Evolutionary conservation across 2,329 filamentous ascomycete species (phyloP).

Genomic region (Pseudocercospora vitis): DNA sequence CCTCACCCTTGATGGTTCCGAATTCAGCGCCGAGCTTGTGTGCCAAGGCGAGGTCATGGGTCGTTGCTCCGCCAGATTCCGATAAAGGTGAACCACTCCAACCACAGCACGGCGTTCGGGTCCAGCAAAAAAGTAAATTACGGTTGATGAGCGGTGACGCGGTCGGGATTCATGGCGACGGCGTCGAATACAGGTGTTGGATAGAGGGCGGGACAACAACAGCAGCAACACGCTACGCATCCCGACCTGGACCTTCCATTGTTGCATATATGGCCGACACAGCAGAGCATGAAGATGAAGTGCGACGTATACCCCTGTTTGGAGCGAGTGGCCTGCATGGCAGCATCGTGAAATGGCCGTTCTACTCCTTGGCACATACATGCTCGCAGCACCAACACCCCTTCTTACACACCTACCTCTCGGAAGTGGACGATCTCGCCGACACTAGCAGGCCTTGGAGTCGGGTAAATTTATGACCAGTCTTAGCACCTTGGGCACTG

Average conservation of each 20-base stretch:
- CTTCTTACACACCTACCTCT: background rate
- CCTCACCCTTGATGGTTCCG: constrained; percentile 91
- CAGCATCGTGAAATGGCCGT: background rate
- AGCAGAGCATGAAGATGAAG: constrained; percentile 6
- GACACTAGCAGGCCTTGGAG: constrained; percentile 10
- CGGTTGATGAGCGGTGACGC: constrained; percentile 6
- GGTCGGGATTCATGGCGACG: constrained; percentile 3
- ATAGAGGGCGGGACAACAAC: constrained; percentile 8
- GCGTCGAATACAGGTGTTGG: constrained; percentile 3
- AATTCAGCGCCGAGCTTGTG: constrained; percentile 98
- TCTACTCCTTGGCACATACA: background rate
- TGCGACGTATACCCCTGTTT: constrained; percentile 5
- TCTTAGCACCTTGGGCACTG: constrained; percentile 11
- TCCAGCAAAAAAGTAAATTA: constrained; percentile 11
- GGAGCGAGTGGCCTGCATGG: background rate
- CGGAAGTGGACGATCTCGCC: background rate
- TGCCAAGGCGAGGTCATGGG: constrained; percentile 99
- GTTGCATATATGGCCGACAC: constrained; percentile 9
- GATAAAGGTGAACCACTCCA: constrained; percentile 41
- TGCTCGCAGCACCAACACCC: background rate
- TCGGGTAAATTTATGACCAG: constrained; percentile 12
- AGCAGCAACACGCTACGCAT: background rate
- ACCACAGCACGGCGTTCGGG: constrained; percentile 20
- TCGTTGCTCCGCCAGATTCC: constrained; percentile 86
- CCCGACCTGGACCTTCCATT: constrained; percentile 9